Base-by-base conservation (phyloP, 306 rosid genomes). In the Castanopsis chinensis region DNA sequence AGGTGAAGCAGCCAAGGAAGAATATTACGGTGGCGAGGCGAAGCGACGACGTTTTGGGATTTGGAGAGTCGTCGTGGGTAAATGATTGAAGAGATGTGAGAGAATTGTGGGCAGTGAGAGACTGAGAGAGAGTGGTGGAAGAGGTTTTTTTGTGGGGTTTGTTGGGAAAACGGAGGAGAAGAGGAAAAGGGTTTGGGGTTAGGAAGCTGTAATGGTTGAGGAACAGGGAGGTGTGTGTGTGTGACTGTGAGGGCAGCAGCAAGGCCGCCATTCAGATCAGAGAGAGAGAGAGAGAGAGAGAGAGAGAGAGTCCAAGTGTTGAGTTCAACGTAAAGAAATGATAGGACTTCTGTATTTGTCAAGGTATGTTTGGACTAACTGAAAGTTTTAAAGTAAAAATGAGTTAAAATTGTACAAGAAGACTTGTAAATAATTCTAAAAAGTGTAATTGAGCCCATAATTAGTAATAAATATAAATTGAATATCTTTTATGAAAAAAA, bases 1-100 rank as follows among this genome's bases (percentile, higher is more conserved):
- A 59, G 81, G 84, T 76, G 45, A 91, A 73, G 53, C 86, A 60
- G 80, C 93, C 87, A 25, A 92, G 79, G 63, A 89, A 76, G 80
- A 92, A 65, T 1, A 83, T 19, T 19, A 35, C 82, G 21, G 86
- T 84, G 35, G 97, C 88, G 49, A 80, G 10, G 89, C 85, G 15
- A 90, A 35, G 60, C 82, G 89, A 30, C 84, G 28, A 76, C 60
- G 72, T 71, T 51, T 56, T 52, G 84, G 27, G 84, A 81, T 73
- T 78, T 20, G 70, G 69, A 11, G 61, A 41, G 32, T 71, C 45
- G 59, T 27, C 19, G 59, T 65, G 6, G 41, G 61, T 0, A 13
- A 41, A 30, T 3, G 65, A 20, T 10, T 68, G 20, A 68, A 73
- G 41, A 4, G 80, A 61, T 2, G 52, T 69, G 63, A 28, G 52